phyloP scores from a whole-genome alignment of 306 rosid genomes.

The Pterocarpus santalinus region DNA sequence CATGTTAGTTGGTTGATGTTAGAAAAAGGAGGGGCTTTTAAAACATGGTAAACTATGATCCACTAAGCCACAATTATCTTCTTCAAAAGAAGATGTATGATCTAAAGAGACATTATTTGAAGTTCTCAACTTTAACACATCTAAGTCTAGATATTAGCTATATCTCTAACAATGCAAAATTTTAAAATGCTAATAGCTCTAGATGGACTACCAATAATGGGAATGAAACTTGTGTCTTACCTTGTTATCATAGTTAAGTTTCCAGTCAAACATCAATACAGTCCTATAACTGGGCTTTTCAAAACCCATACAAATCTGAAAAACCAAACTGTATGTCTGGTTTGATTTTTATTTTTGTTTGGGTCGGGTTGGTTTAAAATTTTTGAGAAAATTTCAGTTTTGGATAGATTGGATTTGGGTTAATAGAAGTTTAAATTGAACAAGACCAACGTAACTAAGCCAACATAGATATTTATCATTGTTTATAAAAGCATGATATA shows the following conservation, averaged over 20 bases:
- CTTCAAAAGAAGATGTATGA: background rate
- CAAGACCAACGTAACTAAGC: background rate
- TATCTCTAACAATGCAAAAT: constrained; percentile 10
- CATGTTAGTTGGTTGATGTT: constrained; percentile 22
- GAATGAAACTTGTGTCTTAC: background rate
- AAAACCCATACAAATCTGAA: constrained; percentile 15
- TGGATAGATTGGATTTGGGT: background rate
- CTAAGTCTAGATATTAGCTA: background rate
- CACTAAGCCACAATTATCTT: background rate
- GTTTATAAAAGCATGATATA: background rate
- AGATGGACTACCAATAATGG: background rate
- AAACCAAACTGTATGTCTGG: background rate
- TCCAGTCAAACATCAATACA: background rate
- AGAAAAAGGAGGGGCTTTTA: constrained; percentile 9
- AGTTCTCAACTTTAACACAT: constrained; percentile 24
- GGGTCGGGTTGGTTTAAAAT: background rate
- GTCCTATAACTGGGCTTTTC: background rate
- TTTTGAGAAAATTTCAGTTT: background rate
- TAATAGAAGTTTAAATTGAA: background rate
- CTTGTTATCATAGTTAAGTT: background rate
- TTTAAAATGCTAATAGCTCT: constrained; percentile 16
- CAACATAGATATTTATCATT: background rate
- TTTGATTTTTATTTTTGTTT: constrained; percentile 2
- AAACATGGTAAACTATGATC: background rate
- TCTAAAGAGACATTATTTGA: constrained; percentile 18